Percentiles rank a stretch among this genome's conserved stretches.
Conservation (phyloP, 352 stramenopile genomes). For the Peronosclerospora sorghi region DNA sequence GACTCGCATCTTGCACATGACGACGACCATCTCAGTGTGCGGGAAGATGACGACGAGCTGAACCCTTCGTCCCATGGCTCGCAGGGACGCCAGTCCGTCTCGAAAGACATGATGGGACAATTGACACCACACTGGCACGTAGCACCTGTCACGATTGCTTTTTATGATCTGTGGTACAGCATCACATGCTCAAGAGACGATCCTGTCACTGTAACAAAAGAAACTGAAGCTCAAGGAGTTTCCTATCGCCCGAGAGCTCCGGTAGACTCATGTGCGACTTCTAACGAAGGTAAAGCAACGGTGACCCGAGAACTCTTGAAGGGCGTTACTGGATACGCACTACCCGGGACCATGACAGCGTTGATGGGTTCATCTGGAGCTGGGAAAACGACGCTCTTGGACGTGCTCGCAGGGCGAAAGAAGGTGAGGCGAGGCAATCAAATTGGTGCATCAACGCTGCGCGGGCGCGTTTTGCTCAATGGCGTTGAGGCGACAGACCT, state of each 20-base stretch:
- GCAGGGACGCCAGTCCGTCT: slow-evolving; percentile 10
- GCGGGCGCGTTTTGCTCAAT: slow-evolving; percentile 70
- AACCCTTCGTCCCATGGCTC: slow-evolving; percentile 15
- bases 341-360: slow-evolving; percentile 79
- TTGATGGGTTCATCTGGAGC: slow-evolving; percentile 81
- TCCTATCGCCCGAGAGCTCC: slow-evolving; percentile 1
- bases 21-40: slow-evolving; percentile 4
- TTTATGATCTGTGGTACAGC: slow-evolving; percentile 32
- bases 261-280: slow-evolving; percentile 24
- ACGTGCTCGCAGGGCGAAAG: slow-evolving; percentile 90
- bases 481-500: slow-evolving; percentile 67
- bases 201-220: slow-evolving; percentile 5
- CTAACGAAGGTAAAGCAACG: slow-evolving; percentile 36
- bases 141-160: slow-evolving; percentile 28
- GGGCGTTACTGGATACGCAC: slow-evolving; percentile 61
- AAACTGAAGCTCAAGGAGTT: slow-evolving; percentile 13
- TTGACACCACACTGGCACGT: slow-evolving; percentile 22
- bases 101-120: slow-evolving; percentile 11
- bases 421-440: slow-evolving; percentile 26
- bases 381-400: slow-evolving; percentile 84
- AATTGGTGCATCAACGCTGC: slow-evolving; percentile 9
- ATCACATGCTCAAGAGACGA: slow-evolving; percentile 13
- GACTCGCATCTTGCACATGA: slow-evolving; percentile 2
- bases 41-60: slow-evolving; percentile 1
- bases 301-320: slow-evolving; percentile 53